These are phyloP conservation scores for Taphrina pruni DNA, from an alignment of 1,139 yeast species.

Conservation along the genomic window DNA sequence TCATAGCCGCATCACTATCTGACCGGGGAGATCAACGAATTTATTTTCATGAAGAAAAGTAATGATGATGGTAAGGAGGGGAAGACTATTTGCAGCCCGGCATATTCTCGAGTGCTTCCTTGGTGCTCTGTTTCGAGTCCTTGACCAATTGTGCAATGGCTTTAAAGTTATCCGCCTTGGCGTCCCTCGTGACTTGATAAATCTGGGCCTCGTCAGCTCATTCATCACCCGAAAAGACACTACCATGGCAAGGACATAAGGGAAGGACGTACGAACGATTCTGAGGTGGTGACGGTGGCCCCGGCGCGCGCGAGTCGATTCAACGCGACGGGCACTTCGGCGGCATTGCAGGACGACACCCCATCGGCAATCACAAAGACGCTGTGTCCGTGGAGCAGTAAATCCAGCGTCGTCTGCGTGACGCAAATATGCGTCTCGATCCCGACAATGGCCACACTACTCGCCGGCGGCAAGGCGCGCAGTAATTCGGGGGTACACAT, in stretches of 20 bases:
- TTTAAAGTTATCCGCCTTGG: slow-evolving; percentile 48
- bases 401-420: slow-evolving; percentile 49
- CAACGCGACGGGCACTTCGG: slow-evolving; percentile 49
- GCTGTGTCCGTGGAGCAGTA: slow-evolving; percentile 47
- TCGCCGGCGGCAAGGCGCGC: slow-evolving; percentile 44
- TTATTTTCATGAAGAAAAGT: too few species aligned
- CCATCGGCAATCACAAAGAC: slow-evolving; percentile 50
- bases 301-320: slow-evolving; percentile 47
- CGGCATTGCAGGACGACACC: slow-evolving; percentile 47
- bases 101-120: slow-evolving; percentile 45
- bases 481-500: slow-evolving; percentile 49
- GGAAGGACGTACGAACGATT: slow-evolving; percentile 44
- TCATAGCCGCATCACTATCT: too few species aligned
- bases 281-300: slow-evolving; percentile 50
- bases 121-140: slow-evolving; percentile 45
- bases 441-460: slow-evolving; percentile 49
- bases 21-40: too few species aligned
- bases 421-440: slow-evolving; percentile 50
- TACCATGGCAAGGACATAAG: neutral
- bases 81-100: slow-evolving; percentile 24
- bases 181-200: slow-evolving; percentile 54
- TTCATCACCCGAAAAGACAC: neutral
- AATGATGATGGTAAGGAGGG: too few species aligned
- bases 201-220: slow-evolving; percentile 20
- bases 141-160: slow-evolving; percentile 47